Evolutionary conservation across 768 basidiomycete genomes (phyloP), one percentile per base, ranked within the genome.

Genomic region (Sarcomyxa edulis): DNA sequence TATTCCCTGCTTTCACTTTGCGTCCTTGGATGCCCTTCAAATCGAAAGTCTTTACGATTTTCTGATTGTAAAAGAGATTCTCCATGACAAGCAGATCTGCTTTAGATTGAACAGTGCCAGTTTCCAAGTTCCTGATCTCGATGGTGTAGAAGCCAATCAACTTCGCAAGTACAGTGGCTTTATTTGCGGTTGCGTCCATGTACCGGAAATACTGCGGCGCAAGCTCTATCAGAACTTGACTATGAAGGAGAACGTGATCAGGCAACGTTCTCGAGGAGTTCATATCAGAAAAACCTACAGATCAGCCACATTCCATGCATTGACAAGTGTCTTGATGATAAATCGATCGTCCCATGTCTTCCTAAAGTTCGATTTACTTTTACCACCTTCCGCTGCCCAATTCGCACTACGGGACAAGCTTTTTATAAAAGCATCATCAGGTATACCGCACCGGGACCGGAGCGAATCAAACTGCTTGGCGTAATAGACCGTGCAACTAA

Each of bases 291-390:
- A 34, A 18, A 62, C 84, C 63, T 50, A 88, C 85, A 87, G 56
- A 62, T 90, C 88, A 5, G 82, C 81, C 27, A 88, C 86, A 56
- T 87, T 87, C 87, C 87, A 90, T 10, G 85, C 84, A 58, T 83
- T 82, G 11, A 92, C 81, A 43, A 90, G 59, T 14, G 86, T 86
- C 72, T 90, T 90, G 65, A 90, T 82, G 48, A 92, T 80, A 52
- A 83, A 87, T 43, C 76, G 66, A 47, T 84, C 76, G 56, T 92
- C 88, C 19, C 61, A 55, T 32, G 84, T 88, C 69, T 84, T 86
- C 83, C 86, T 86, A 52, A 90, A 92, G 46, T 81, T 79, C 2
- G 77, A 78, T 51, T 71, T 74, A 57, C 84, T 86, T 71, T 90
- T 92, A 5, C 88, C 88, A 1, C 88, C 82, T 40, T 78, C 78